Evolutionary conservation across 2,329 filamentous ascomycete genomes (phyloP).

Genomic region (Boeremia lycopersici): DNA sequence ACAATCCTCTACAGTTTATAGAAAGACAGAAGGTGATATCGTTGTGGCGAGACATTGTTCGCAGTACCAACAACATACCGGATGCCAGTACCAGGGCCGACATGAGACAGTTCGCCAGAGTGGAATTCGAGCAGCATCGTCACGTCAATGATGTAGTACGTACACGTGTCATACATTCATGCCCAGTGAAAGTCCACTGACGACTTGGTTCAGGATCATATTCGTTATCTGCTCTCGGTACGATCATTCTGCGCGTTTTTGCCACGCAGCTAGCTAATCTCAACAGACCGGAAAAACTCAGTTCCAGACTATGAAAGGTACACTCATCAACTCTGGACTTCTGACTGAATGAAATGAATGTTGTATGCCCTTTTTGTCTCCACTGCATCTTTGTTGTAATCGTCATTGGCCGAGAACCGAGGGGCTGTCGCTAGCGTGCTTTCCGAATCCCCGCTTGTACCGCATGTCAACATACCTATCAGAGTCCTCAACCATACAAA

Average conservation of each 20-base stretch:
- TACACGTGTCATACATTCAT: background rate
- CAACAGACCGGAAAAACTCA: slow-evolving; percentile 56
- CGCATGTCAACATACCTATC: background rate
- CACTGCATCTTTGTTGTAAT: background rate
- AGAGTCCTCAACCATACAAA: background rate
- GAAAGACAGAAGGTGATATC: slow-evolving; percentile 54
- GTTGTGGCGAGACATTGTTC: slow-evolving; percentile 56
- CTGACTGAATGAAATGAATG: slow-evolving; percentile 26
- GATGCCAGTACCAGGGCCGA: slow-evolving; percentile 45
- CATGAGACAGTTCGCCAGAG: slow-evolving; percentile 55
- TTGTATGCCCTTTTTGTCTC: slow-evolving; percentile 7
- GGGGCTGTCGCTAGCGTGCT: slow-evolving; percentile 23
- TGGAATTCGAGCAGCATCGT: slow-evolving; percentile 56
- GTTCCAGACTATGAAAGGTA: slow-evolving; percentile 55
- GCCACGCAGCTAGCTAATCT: slow-evolving; percentile 7
- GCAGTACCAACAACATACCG: slow-evolving; percentile 46
- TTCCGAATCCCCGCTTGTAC: slow-evolving; percentile 9
- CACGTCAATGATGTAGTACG: slow-evolving; percentile 55
- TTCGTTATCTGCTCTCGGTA: slow-evolving; percentile 57
- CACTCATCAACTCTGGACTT: slow-evolving; percentile 43
- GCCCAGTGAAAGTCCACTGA: slow-evolving; percentile 7
- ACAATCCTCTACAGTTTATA: slow-evolving; percentile 49
- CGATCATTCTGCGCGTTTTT: slow-evolving; percentile 6
- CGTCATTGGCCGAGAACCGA: slow-evolving; percentile 19
- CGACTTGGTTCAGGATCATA: slow-evolving; percentile 46